Base-by-base conservation (phyloP, 306 rosid genomes). In the Cucumis hystrix region DNA sequence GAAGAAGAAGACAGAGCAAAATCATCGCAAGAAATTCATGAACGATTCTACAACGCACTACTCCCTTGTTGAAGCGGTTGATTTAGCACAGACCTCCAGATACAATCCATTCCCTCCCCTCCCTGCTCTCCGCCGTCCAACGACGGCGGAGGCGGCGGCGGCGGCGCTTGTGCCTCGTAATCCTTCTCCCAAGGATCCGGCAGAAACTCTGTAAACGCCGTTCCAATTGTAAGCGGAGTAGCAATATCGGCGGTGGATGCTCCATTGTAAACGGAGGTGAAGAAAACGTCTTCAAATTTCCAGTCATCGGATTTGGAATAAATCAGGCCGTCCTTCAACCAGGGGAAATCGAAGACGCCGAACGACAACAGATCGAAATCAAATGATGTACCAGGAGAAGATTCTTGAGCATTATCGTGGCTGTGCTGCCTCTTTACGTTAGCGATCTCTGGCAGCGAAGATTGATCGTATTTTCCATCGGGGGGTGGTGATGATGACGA, bases 321-420 rank as follows among this genome's bases (percentile, higher is more conserved):
- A 6, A 85, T 83, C 14, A 89, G 87, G 60, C 98, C 89, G 63
- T 94, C 98, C 81, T 91, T 94, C 74, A 89, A 84, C 97, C 98
- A 94, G 2, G 98, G 97, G 70, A 94, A 94, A 85, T 94, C 96
- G 82, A 94, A 94, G 49, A 94, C 95, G 63, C 88, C 95, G 2
- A 82, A 20, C 30, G 84, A 56, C 16, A 72, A 56, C 23, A 72
- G 57, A 33, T 73, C 62, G 16, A 49, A 52, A 73, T 73, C 77
- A 54, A 8, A 47, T 18, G 7, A 40, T 20, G 11, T 5, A 1
- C 20, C 16, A n/a, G 73, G 4, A 67, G 35, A 8, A 62, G n/a
- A 8, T 66, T 41, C 73, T 18, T 10, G 8, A 17, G 18, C 39
- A 6, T 13, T 11, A 10, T 6, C 37, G 39, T 16, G 17, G 8